Percentiles rank a stretch among this genome's conserved stretches.
phyloP scores from a whole-genome alignment of 352 stramenopile species.

The Peronospora tabacina region DNA sequence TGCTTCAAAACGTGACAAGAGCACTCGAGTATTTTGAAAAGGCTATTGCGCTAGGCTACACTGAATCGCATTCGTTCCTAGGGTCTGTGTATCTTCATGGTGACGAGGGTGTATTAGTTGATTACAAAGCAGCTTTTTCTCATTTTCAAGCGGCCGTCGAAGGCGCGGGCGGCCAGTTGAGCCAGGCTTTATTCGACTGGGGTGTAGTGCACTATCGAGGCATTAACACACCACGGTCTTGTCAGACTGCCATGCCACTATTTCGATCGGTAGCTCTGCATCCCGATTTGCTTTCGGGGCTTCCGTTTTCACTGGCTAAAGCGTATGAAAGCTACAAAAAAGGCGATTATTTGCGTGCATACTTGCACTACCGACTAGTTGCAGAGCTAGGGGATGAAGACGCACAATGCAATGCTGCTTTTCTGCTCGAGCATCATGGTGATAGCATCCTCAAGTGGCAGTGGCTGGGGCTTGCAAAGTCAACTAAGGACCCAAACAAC shows the following conservation, averaged over 20 bases:
- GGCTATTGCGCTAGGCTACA: constrained; percentile 46
- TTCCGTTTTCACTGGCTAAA: constrained; percentile 64
- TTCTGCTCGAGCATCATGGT: constrained; percentile 53
- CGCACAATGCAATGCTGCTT: constrained; percentile 61
- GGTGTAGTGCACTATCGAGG: constrained; percentile 67
- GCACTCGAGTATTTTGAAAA: constrained; percentile 56
- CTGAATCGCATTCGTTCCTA: constrained; percentile 63
- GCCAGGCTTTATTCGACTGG: constrained; percentile 60
- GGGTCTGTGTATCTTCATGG: constrained; percentile 60
- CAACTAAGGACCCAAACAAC: constrained; percentile 4
- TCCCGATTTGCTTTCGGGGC: constrained; percentile 32
- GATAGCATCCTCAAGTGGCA: constrained; percentile 33
- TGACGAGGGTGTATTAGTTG: constrained; percentile 39
- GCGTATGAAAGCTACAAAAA: constrained; percentile 56
- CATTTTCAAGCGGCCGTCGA: constrained; percentile 56
- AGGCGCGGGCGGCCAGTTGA: constrained; percentile 34
- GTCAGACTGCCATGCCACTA: constrained; percentile 35
- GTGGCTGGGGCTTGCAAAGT: constrained; percentile 19
- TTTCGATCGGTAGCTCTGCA: constrained; percentile 63
- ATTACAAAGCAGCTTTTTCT: constrained; percentile 42
- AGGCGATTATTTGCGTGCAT: constrained; percentile 56
- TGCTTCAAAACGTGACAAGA: constrained; percentile 50
- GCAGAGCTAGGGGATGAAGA: constrained; percentile 58
- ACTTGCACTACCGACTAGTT: constrained; percentile 60
- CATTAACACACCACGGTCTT: constrained; percentile 43